Conservation (phyloP, 331 rosid genomes). For the Arachis monticola region DNA sequence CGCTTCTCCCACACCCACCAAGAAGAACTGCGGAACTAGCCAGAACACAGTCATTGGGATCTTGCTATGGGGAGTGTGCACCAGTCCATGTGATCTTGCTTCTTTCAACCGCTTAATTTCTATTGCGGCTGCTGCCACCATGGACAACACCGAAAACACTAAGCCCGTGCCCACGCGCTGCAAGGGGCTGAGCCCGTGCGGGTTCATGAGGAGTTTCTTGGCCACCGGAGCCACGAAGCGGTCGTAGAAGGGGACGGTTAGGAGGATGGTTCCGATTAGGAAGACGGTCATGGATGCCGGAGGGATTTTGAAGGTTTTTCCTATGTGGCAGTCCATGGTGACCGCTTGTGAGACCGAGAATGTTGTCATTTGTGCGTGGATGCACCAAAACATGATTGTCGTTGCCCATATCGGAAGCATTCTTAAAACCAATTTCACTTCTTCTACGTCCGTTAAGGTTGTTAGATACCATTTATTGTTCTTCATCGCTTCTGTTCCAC, state of each 20-base stretch:
- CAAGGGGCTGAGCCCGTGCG: slow-evolving; percentile 75
- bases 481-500: slow-evolving; percentile 5
- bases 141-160: slow-evolving; percentile 59
- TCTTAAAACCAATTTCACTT: slow-evolving; percentile 71
- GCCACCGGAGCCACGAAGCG: slow-evolving; percentile 56
- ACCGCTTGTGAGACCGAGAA: slow-evolving; percentile 93
- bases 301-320: slow-evolving; percentile 70
- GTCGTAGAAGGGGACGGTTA: slow-evolving; percentile 83
- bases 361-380: slow-evolving; percentile 93
- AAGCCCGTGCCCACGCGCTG: slow-evolving; percentile 86
- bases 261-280: slow-evolving; percentile 79
- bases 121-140: slow-evolving; percentile 71
- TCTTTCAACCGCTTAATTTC: slow-evolving; percentile 62
- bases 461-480: slow-evolving; percentile 70
- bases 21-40: slow-evolving; percentile 75
- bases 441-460: slow-evolving; percentile 83
- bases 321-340: slow-evolving; percentile 82
- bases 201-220: slow-evolving; percentile 57
- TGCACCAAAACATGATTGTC: slow-evolving; percentile 79
- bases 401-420: slow-evolving; percentile 98
- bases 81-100: slow-evolving; percentile 48
- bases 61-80: slow-evolving; percentile 29
- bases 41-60: slow-evolving; percentile 73
- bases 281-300: slow-evolving; percentile 76
- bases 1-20: slow-evolving; percentile 87